Conservation (phyloP, 139 green algal species). For the Chloropicon primus region DNA sequence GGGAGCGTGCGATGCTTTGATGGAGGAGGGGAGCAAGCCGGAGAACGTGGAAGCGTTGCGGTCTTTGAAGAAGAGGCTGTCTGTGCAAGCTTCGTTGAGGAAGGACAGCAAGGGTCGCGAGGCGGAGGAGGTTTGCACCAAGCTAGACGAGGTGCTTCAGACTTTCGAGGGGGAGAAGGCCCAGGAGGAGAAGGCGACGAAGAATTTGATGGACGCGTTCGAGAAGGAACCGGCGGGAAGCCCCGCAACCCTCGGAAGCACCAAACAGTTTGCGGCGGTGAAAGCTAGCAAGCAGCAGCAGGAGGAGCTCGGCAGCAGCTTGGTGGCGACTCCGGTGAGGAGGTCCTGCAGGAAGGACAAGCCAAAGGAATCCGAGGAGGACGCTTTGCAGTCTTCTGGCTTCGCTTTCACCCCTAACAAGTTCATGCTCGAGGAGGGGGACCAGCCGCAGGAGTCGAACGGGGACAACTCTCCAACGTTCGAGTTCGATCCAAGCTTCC, state of each 20-base stretch:
- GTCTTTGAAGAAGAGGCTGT: background rate
- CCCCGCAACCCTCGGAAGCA: background rate
- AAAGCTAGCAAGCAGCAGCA: background rate
- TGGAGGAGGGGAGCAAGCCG: background rate
- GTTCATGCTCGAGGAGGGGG: background rate
- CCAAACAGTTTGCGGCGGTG: background rate
- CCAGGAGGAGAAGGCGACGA: background rate
- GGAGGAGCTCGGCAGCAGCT: background rate
- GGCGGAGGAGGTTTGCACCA: background rate
- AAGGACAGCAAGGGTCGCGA: background rate
- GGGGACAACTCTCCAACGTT: too few species aligned
- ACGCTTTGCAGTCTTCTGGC: background rate
- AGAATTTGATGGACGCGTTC: background rate
- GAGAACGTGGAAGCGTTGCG: background rate
- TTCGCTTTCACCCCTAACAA: background rate
- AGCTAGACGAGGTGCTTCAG: background rate
- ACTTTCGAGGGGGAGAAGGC: background rate
- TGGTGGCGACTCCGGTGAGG: background rate
- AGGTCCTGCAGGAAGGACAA: background rate
- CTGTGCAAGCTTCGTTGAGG: background rate
- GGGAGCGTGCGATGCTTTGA: background rate
- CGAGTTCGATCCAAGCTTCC: too few species aligned
- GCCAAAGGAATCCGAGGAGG: background rate
- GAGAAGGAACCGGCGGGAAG: background rate
- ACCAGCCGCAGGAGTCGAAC: too few species aligned